phyloP scores from a whole-genome alignment of 352 stramenopile species.

The Aphanomyces stellatus region DNA sequence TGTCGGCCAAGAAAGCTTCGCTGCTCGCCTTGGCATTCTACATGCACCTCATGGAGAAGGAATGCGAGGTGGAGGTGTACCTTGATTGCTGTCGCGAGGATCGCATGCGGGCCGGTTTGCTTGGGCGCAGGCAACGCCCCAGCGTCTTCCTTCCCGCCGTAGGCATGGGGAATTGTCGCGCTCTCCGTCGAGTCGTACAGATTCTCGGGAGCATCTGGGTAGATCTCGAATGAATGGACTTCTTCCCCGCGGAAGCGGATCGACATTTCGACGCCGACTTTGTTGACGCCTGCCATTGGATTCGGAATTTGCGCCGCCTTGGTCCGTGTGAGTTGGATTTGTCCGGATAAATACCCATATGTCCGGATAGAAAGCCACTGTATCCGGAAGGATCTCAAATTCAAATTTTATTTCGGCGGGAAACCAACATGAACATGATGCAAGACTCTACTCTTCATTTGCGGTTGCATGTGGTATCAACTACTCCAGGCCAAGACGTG shows the following conservation, averaged over 20 bases:
- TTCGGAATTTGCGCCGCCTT: no score
- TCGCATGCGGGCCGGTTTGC: conserved; percentile 48
- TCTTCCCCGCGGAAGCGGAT: conserved; percentile 19
- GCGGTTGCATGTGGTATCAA: no score
- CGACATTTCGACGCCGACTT: conserved; percentile 10
- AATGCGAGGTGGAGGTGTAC: conserved; percentile 21
- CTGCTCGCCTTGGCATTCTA: conserved; percentile 74
- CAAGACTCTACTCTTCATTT: no score
- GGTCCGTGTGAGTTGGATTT: no score
- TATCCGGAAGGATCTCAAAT: no score
- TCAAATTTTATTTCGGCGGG: no score
- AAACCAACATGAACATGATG: no score
- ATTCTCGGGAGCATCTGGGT: neutral
- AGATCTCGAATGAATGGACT: conserved; percentile 11
- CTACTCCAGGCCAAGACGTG: no score
- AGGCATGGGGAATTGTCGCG: conserved; percentile 53
- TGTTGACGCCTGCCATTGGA: conserved; percentile 14
- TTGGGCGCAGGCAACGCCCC: conserved; percentile 57
- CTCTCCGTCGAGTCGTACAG: conserved; percentile 21
- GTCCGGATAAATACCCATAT: no score
- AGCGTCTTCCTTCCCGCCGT: conserved; percentile 55
- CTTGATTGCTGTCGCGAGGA: conserved; percentile 69
- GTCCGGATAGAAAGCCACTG: no score
- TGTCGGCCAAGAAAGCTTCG: conserved; percentile 70
- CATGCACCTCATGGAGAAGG: neutral